A percentile compares a stretch with the other conserved stretches of the same genome.
phyloP scores from a whole-genome alignment of 2,329 filamentous ascomycete species.

The Onygenales sp. region DNA sequence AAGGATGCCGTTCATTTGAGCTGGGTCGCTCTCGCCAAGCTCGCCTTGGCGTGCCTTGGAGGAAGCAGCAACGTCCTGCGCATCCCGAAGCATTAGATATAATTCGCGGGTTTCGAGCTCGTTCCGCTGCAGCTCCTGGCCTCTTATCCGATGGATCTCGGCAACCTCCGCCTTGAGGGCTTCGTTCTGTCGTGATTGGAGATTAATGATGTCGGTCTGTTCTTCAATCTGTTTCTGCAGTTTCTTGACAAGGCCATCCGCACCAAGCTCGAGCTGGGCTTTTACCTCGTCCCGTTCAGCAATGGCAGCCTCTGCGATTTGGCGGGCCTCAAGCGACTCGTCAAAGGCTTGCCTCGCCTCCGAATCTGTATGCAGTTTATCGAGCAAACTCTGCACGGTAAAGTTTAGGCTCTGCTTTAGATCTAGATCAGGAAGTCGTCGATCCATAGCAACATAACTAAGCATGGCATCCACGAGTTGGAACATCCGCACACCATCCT shows the following conservation, averaged over 20 bases:
- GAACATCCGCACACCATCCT: conserved; percentile 90
- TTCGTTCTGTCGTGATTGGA: conserved; percentile 77
- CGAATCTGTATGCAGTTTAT: conserved; percentile 92
- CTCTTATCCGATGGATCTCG: conserved; percentile 72
- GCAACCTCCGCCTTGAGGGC: conserved; percentile 81
- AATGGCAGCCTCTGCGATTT: conserved; percentile 91
- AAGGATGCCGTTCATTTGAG: conserved; percentile 81
- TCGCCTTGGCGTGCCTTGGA: conserved; percentile 46
- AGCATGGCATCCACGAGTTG: conserved; percentile 98
- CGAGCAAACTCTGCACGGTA: conserved; percentile 87
- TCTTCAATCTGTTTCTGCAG: conserved; percentile 91
- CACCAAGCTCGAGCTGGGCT: conserved; percentile 77
- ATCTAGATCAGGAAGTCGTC: conserved; percentile 90
- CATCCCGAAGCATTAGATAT: conserved; percentile 96
- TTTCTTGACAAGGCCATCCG: conserved; percentile 86
- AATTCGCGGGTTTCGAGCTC: conserved; percentile 93
- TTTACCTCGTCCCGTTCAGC: conserved; percentile 94
- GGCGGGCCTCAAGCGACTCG: conserved; percentile 79
- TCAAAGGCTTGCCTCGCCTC: conserved; percentile 88
- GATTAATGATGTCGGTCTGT: conserved; percentile 80
- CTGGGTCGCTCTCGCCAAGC: conserved; percentile 55
- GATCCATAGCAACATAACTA: conserved; percentile 97
- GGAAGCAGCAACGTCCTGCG: conserved; percentile 88
- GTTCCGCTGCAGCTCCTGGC: conserved; percentile 86
- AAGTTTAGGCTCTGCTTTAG: conserved; percentile 97